Conservation (phyloP, 2,329 filamentous ascomycete genomes). For the Fusarium abutilonis region DNA sequence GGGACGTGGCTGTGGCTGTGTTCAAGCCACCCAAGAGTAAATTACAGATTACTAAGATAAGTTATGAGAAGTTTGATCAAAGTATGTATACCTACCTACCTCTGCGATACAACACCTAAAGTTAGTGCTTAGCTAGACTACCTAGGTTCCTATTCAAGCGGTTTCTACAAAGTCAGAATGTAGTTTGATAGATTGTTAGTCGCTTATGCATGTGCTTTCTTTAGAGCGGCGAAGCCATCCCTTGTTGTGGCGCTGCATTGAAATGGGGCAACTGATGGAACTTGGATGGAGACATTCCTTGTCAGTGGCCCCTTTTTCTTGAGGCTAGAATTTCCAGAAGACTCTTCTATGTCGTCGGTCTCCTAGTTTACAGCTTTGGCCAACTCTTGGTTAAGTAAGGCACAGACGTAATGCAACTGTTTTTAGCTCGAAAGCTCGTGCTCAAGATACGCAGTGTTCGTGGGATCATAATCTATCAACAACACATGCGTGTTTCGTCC, state of each 20-base stretch:
- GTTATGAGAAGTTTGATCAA: too few species aligned
- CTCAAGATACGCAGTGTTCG: conserved; percentile 29
- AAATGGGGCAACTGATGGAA: conserved; percentile 4
- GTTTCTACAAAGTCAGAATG: neutral
- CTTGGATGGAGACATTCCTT: neutral
- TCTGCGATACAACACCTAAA: too few species aligned
- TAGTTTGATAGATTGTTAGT: neutral
- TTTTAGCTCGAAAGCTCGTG: conserved; percentile 28
- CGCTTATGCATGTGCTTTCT: neutral
- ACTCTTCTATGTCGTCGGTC: conserved; percentile 5
- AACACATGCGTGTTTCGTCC: conserved; percentile 31
- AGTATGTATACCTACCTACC: too few species aligned
- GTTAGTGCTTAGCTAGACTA: too few species aligned
- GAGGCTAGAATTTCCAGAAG: conserved; percentile 31
- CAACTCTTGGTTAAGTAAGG: conserved; percentile 17
- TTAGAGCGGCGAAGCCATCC: conserved; percentile 11
- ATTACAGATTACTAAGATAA: neutral
- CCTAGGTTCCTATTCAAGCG: neutral
- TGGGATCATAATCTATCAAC: conserved; percentile 31
- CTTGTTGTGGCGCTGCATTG: conserved; percentile 25
- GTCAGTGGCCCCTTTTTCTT: conserved; percentile 7
- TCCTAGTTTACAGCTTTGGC: conserved; percentile 30
- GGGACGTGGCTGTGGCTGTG: neutral
- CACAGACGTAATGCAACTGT: conserved; percentile 35
- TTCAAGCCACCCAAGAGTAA: too few species aligned